Conservation (phyloP, 2,329 filamentous ascomycete species). For the Myriosclerotinia curreyana region DNA sequence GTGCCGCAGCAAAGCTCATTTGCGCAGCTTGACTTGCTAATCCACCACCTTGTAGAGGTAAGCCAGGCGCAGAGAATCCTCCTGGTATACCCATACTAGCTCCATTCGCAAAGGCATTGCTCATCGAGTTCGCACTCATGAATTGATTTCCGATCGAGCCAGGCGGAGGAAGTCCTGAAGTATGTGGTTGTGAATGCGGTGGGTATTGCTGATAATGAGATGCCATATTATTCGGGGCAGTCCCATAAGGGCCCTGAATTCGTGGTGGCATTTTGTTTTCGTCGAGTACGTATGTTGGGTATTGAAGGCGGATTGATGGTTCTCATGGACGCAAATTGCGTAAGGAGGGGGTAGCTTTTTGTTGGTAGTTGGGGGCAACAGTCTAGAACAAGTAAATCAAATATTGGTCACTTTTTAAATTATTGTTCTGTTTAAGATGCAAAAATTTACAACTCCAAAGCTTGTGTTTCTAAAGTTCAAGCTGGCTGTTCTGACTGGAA, state of each 20-base stretch:
- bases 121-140: conserved; percentile 23
- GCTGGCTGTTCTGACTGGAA: conserved; percentile 10
- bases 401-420: conserved; percentile 13
- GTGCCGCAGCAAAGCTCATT: conserved; percentile 76
- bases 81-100: conserved; percentile 55
- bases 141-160: conserved; percentile 69
- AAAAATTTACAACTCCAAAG: conserved; percentile 14
- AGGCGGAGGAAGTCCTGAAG: conserved; percentile 50
- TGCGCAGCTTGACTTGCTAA: conserved; percentile 84
- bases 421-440: conserved; percentile 3
- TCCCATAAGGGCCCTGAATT: conserved; percentile 39
- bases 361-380: conserved; percentile 1
- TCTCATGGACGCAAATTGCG: conserved; percentile 39
- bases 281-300: conserved; percentile 37
- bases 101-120: conserved; percentile 45
- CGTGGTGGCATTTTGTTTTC: conserved; percentile 39
- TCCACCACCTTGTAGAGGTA: conserved; percentile 53
- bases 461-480: conserved; percentile 18
- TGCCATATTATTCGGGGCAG: conserved; percentile 36
- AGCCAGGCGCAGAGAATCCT: conserved; percentile 54
- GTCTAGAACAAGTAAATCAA: conserved; percentile 5
- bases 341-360: conserved; percentile 6
- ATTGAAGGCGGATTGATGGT: conserved; percentile 34
- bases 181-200: conserved; percentile 47
- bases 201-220: conserved; percentile 47